Evolutionary conservation across 805 yeast genomes (phyloP).

Genomic region (Kodamaea nitidulidarum): DNA sequence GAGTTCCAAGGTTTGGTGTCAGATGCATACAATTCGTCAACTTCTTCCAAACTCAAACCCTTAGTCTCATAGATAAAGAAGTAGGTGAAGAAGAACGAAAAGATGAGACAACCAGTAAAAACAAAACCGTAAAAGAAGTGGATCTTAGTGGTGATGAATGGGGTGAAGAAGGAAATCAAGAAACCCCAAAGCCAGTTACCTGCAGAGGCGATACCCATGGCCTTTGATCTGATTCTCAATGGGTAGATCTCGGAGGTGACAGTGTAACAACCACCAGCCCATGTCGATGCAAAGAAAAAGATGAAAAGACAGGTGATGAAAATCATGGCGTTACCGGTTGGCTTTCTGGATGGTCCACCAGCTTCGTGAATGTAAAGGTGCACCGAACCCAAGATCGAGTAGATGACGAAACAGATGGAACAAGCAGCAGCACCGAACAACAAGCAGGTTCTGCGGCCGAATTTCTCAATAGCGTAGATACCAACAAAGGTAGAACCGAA

Average conservation of each 20-base stretch:
- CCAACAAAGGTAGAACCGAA: slow-evolving; percentile 53
- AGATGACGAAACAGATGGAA: slow-evolving; percentile 24
- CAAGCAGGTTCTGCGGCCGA: slow-evolving; percentile 52
- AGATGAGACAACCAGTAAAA: slow-evolving; percentile 59
- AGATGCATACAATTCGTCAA: slow-evolving; percentile 37
- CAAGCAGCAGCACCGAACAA: slow-evolving; percentile 40
- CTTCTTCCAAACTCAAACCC: slow-evolving; percentile 79
- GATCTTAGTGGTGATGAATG: slow-evolving; percentile 56
- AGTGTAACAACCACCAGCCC: slow-evolving; percentile 28
- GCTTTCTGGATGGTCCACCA: slow-evolving; percentile 31
- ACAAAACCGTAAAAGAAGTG: slow-evolving; percentile 67
- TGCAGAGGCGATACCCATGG: slow-evolving; percentile 26
- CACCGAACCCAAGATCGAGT: slow-evolving; percentile 21
- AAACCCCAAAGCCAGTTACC: slow-evolving; percentile 30
- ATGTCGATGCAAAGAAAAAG: slow-evolving; percentile 26
- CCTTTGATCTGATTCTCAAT: slow-evolving; percentile 26
- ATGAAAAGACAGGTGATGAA: slow-evolving; percentile 25
- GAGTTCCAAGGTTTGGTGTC: slow-evolving; percentile 39
- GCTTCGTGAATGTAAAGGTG: slow-evolving; percentile 21
- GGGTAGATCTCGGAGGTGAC: slow-evolving; percentile 27
- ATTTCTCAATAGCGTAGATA: slow-evolving; percentile 47
- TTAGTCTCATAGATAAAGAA: slow-evolving; percentile 74
- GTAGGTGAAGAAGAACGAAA: slow-evolving; percentile 63
- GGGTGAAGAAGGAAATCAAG: slow-evolving; percentile 54
- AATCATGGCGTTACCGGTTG: slow-evolving; percentile 25